A percentile compares a stretch with the other conserved stretches of the same genome.
Evolutionary conservation across 2,329 filamentous ascomycete species (phyloP).

Genomic region (Alternaria hordeiaustralica): DNA sequence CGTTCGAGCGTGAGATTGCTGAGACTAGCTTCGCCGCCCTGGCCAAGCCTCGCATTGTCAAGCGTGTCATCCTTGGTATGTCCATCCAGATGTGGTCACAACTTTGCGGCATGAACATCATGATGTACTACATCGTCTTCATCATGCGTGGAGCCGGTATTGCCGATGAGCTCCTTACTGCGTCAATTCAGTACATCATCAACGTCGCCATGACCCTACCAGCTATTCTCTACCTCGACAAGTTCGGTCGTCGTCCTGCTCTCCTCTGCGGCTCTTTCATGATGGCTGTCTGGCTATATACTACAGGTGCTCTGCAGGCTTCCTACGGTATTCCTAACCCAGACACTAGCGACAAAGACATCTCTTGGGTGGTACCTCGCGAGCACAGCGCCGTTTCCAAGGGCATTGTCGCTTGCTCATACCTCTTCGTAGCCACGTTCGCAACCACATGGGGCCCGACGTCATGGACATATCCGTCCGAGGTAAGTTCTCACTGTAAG

Average conservation of each 20-base stretch:
- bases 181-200: slow-evolving; percentile 69
- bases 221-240: slow-evolving; percentile 67
- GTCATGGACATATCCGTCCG: slow-evolving; percentile 47
- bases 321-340: slow-evolving; percentile 58
- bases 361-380: slow-evolving; percentile 64
- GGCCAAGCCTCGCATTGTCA: slow-evolving; percentile 59
- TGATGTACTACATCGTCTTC: slow-evolving; percentile 65
- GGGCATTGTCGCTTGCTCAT: slow-evolving; percentile 57
- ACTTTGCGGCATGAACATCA: slow-evolving; percentile 66
- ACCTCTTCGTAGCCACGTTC: slow-evolving; percentile 54
- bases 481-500: slow-evolving; percentile 11
- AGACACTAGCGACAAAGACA: slow-evolving; percentile 46
- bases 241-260: slow-evolving; percentile 63
- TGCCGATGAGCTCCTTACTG: slow-evolving; percentile 63
- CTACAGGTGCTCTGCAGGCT: slow-evolving; percentile 66
- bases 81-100: slow-evolving; percentile 67
- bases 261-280: slow-evolving; percentile 63
- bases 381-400: slow-evolving; percentile 61
- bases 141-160: slow-evolving; percentile 66
- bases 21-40: slow-evolving; percentile 59
- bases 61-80: slow-evolving; percentile 65
- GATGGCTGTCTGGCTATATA: slow-evolving; percentile 67
- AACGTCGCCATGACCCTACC: slow-evolving; percentile 67
- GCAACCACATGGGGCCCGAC: slow-evolving; percentile 51
- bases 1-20: slow-evolving; percentile 61